These are phyloP conservation scores for Penicillium aurantiogriseum DNA, from an alignment of 2,329 filamentous ascomycete species.

Conservation along the genomic window DNA sequence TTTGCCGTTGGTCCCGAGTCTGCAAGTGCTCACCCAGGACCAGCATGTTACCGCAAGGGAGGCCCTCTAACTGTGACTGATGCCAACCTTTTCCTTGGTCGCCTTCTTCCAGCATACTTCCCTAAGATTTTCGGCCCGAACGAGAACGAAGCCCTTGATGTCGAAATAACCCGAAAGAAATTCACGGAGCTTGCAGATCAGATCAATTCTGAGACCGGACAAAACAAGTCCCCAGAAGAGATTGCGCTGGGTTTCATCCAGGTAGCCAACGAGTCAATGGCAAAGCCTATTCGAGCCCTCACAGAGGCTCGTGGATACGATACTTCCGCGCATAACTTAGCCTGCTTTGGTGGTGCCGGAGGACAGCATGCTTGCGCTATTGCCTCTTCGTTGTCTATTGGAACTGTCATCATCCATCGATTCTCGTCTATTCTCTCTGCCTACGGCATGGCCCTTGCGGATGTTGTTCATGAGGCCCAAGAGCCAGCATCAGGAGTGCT, in stretches of 20 bases:
- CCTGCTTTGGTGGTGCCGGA: constrained; percentile 88
- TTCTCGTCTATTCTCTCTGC: constrained; percentile 91
- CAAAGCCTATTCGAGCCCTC: constrained; percentile 77
- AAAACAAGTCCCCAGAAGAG: constrained; percentile 58
- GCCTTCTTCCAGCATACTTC: constrained; percentile 87
- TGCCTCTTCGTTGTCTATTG: constrained; percentile 78
- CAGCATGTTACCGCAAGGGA: constrained; percentile 88
- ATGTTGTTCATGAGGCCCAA: constrained; percentile 88
- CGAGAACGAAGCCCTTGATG: constrained; percentile 78
- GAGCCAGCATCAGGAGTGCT: constrained; percentile 54
- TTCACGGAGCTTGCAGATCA: constrained; percentile 70
- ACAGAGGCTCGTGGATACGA: constrained; percentile 92
- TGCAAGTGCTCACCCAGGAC: constrained; percentile 85
- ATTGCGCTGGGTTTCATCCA: constrained; percentile 44
- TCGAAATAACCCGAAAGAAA: constrained; percentile 60
- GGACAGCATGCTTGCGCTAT: constrained; percentile 95
- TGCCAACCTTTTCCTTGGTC: constrained; percentile 82
- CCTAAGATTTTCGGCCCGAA: constrained; percentile 92
- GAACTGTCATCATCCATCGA: constrained; percentile 71
- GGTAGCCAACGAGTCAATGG: constrained; percentile 46
- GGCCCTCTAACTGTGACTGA: constrained; percentile 89
- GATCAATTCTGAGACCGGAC: constrained; percentile 66
- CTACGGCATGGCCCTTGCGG: constrained; percentile 88
- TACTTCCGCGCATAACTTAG: constrained; percentile 80
- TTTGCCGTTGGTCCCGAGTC: constrained; percentile 93